Evolutionary conservation across 495 filamentous ascomycete species (phyloP).

Genomic region (Aspergillus asperescens): DNA sequence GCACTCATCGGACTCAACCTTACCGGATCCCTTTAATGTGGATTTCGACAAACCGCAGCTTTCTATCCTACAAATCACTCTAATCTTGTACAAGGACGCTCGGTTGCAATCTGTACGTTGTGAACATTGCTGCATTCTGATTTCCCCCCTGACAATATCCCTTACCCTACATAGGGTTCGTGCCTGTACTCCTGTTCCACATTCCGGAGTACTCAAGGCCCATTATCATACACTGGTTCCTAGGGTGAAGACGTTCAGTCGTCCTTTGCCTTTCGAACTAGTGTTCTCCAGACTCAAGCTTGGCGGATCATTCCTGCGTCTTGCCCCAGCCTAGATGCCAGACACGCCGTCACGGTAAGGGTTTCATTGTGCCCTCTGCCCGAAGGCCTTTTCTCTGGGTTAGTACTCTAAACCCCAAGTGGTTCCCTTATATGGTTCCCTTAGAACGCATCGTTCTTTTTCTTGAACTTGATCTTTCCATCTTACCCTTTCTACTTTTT

Average conservation of each 20-base stretch:
- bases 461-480: slow-evolving; percentile 13
- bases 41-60: slow-evolving; percentile 18
- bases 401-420: slow-evolving; percentile 36
- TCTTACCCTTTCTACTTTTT: slow-evolving; percentile 6
- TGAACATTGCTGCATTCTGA: slow-evolving; percentile 28
- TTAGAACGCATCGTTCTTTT: slow-evolving; percentile 23
- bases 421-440: slow-evolving; percentile 21
- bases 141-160: slow-evolving; percentile 40
- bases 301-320: slow-evolving; percentile 48
- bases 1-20: slow-evolving; percentile 17
- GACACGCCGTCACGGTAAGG: slow-evolving; percentile 63
- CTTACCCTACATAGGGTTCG: slow-evolving; percentile 44
- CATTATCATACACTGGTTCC: slow-evolving; percentile 30
- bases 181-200: slow-evolving; percentile 45
- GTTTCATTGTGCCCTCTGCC: slow-evolving; percentile 48
- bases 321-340: slow-evolving; percentile 50
- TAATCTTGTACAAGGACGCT: slow-evolving; percentile 19
- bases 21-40: slow-evolving; percentile 24
- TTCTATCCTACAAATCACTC: slow-evolving; percentile 13
- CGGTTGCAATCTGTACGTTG: slow-evolving; percentile 37
- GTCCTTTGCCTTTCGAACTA: slow-evolving; percentile 55
- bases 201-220: slow-evolving; percentile 47
- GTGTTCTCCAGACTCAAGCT: slow-evolving; percentile 37
- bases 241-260: slow-evolving; percentile 68
- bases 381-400: slow-evolving; percentile 46